Conservation (phyloP, 2,329 filamentous ascomycete species). For the Cladosporium oxysporum region DNA sequence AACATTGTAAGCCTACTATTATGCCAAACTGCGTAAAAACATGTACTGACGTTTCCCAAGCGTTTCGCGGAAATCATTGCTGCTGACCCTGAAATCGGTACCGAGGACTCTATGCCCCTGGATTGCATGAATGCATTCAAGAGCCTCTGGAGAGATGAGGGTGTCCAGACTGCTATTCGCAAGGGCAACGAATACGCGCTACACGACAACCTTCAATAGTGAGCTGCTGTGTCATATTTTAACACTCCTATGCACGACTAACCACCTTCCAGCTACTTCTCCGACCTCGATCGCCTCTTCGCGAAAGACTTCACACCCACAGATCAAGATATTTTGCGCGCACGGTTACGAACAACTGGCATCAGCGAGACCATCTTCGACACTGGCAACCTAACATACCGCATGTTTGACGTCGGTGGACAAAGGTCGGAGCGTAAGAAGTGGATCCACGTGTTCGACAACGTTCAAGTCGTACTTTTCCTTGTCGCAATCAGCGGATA, state of each 20-base stretch:
- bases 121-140: conserved; percentile 82
- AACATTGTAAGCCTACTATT: conserved; percentile 66
- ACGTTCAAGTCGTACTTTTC: conserved; percentile 88
- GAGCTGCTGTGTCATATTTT: conserved; percentile 42
- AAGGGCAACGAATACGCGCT: conserved; percentile 96
- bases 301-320: conserved; percentile 78
- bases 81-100: conserved; percentile 77
- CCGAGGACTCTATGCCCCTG: conserved; percentile 75
- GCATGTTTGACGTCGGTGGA: conserved; percentile 94
- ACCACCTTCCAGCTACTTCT: conserved; percentile 68
- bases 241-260: conserved; percentile 6
- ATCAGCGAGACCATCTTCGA: conserved; percentile 96
- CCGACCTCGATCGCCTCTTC: conserved; percentile 63
- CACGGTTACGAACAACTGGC: conserved; percentile 85
- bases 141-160: conserved; percentile 77
- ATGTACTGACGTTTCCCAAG: conserved; percentile 52
- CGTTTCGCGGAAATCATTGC: conserved; percentile 76
- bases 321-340: conserved; percentile 92
- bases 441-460: conserved; percentile 97
- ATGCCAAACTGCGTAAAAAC: not conserved
- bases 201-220: conserved; percentile 96
- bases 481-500: conserved; percentile 95
- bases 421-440: conserved; percentile 94
- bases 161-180: conserved; percentile 82
- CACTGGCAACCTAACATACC: conserved; percentile 86